A percentile compares a stretch with the other conserved stretches of the same genome.
These are phyloP conservation scores for Fusarium armeniacum DNA, from an alignment of 2,329 filamentous ascomycete species.

Conservation along the genomic window DNA sequence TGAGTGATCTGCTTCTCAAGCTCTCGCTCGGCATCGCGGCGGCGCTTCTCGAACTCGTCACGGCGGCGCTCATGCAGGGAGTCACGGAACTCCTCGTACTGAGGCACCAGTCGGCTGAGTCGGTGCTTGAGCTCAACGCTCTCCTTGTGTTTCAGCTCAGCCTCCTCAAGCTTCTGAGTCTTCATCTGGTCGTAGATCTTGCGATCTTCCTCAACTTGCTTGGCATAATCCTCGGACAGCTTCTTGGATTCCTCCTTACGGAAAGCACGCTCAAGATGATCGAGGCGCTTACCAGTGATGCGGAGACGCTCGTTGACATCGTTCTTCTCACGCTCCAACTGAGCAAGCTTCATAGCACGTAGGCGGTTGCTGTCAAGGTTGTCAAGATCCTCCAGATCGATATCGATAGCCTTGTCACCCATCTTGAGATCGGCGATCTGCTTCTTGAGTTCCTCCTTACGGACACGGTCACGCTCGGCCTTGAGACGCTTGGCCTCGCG, in stretches of 20 bases:
- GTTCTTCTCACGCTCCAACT: constrained; percentile 98
- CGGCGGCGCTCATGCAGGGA: constrained; percentile 88
- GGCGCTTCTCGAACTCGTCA: constrained; percentile 95
- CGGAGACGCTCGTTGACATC: constrained; percentile 92
- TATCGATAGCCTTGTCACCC: constrained; percentile 79
- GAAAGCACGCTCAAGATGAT: constrained; percentile 97
- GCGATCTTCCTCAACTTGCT: constrained; percentile 82
- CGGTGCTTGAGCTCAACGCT: constrained; percentile 95
- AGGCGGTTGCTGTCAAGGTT: constrained; percentile 91
- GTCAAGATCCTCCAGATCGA: constrained; percentile 85
- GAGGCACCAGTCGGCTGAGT: constrained; percentile 84
- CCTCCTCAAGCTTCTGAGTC: constrained; percentile 81
- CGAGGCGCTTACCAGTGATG: constrained; percentile 93
- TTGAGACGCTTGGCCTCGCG: constrained; percentile 88
- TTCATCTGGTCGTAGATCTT: constrained; percentile 85
- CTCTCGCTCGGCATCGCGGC: constrained; percentile 91
- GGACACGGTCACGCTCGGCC: constrained; percentile 89
- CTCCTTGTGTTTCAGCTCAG: constrained; percentile 90
- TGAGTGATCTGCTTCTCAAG: constrained; percentile 91
- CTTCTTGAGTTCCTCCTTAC: constrained; percentile 93
- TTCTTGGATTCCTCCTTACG: constrained; percentile 96
- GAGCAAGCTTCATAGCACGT: constrained; percentile 93
- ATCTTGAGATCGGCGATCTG: constrained; percentile 93
- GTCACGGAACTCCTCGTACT: constrained; percentile 86
- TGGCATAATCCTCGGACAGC: constrained; percentile 85